phyloP scores from a whole-genome alignment of 2,329 filamentous ascomycete genomes.

The Cordyceps pruinosa region DNA sequence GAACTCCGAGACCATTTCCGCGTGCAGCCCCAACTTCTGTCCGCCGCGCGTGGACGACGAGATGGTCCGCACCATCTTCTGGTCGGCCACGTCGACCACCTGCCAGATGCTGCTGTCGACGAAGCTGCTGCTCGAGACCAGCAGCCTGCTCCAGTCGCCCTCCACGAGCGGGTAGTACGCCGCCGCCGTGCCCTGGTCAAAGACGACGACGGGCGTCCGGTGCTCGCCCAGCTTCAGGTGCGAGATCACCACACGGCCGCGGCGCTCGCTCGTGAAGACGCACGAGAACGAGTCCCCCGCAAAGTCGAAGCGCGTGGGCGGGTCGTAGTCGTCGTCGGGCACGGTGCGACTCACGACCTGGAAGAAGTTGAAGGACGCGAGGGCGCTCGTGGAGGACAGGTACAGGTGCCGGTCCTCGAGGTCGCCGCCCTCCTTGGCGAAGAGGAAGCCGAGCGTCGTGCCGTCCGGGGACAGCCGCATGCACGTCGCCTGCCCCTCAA shows the following conservation, averaged over 20 bases:
- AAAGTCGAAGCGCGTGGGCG: slow-evolving; percentile 29
- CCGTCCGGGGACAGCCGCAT: slow-evolving; percentile 33
- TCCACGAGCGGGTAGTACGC: slow-evolving; percentile 23
- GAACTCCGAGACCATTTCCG: slow-evolving; percentile 33
- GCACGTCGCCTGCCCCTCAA: slow-evolving; percentile 16
- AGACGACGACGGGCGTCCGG: slow-evolving; percentile 21
- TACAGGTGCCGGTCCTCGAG: slow-evolving; percentile 24
- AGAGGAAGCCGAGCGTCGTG: slow-evolving; percentile 29
- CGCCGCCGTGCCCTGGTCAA: slow-evolving; percentile 22
- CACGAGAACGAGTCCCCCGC: slow-evolving; percentile 25
- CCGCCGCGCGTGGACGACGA: slow-evolving; percentile 27
- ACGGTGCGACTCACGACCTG: slow-evolving; percentile 4
- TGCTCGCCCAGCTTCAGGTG: slow-evolving; percentile 26
- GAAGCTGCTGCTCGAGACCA: slow-evolving; percentile 32
- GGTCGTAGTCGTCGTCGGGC: slow-evolving; percentile 20
- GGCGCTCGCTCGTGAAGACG: slow-evolving; percentile 27
- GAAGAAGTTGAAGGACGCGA: slow-evolving; percentile 7
- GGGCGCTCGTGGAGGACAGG: slow-evolving; percentile 23
- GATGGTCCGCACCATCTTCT: slow-evolving; percentile 20
- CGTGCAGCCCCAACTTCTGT: slow-evolving; percentile 26
- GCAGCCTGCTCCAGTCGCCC: slow-evolving; percentile 22
- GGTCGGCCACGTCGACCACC: slow-evolving; percentile 23
- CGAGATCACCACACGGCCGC: slow-evolving; percentile 28
- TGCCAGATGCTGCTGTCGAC: slow-evolving; percentile 33
- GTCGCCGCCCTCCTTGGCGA: slow-evolving; percentile 19